These are phyloP conservation scores for Prosopis cineraria DNA, from an alignment of 306 rosid species.

Conservation along the genomic window DNA sequence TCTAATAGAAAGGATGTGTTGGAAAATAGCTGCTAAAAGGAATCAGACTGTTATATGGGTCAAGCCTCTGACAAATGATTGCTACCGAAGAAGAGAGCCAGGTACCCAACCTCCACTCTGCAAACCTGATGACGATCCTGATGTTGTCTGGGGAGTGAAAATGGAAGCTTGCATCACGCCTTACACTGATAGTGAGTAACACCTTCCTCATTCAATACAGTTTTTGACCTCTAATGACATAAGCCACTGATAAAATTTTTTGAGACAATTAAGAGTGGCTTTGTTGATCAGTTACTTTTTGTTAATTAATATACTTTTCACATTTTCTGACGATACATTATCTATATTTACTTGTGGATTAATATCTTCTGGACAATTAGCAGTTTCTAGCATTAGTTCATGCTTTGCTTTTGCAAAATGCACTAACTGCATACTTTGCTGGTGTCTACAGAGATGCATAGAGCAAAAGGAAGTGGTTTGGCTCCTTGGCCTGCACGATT, in stretches of 20 bases:
- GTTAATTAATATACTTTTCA: background rate
- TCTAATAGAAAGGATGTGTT: conserved; percentile 80
- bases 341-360: background rate
- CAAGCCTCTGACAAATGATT: conserved; percentile 89
- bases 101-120: conserved; percentile 81
- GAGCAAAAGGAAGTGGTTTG: conserved; percentile 71
- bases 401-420: conserved; percentile 19
- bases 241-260: conserved; percentile 5
- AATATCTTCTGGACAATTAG: conserved; percentile 8
- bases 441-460: conserved; percentile 67
- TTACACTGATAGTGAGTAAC: conserved; percentile 75
- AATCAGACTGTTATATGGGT: conserved; percentile 96
- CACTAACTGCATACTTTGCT: conserved; percentile 40
- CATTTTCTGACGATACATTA: conserved; percentile 24
- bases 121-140: conserved; percentile 76
- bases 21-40: conserved; percentile 81
- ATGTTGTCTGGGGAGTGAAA: conserved; percentile 78
- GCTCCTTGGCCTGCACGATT: conserved; percentile 94
- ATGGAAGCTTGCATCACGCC: conserved; percentile 89
- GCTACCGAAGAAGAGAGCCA: conserved; percentile 71
- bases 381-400: conserved; percentile 20
- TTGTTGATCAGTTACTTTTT: conserved; percentile 7
- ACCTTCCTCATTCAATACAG: conserved; percentile 26
- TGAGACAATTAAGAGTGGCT: background rate
- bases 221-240: conserved; percentile 11